A percentile compares a stretch with the other conserved stretches of the same genome.
Conservation (phyloP, 768 basidiomycete species). For the Suillus plorans region DNA sequence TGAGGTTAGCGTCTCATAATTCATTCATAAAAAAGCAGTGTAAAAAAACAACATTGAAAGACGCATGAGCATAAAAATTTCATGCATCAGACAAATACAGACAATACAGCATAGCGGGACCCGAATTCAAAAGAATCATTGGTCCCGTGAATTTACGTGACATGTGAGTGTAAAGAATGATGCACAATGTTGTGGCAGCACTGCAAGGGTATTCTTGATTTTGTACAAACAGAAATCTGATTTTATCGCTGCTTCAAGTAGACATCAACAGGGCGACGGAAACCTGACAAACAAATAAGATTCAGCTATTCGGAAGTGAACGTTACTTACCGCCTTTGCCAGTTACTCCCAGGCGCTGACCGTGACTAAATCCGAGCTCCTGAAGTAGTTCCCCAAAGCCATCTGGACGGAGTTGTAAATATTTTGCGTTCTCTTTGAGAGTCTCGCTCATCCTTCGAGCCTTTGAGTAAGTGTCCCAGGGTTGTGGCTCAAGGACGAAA, state of each 20-base stretch:
- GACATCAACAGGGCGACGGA: not conserved
- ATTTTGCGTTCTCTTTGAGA: slow-evolving; percentile 60
- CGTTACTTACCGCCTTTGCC: slow-evolving; percentile 63
- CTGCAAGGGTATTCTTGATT: not conserved
- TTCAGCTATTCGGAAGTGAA: not conserved
- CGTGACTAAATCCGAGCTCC: slow-evolving; percentile 61
- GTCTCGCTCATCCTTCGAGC: slow-evolving; percentile 66
- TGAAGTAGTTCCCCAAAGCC: slow-evolving; percentile 57
- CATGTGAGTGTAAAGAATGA: not conserved
- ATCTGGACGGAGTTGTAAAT: slow-evolving; percentile 58
- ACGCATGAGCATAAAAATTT: not conserved
- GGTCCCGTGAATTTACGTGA: not conserved
- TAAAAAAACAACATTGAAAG: not conserved
- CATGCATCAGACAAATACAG: not conserved
- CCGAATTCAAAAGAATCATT: not conserved
- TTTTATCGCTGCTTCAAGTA: not conserved
- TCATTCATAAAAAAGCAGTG: not conserved
- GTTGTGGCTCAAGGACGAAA: slow-evolving; percentile 82
- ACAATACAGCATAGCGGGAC: not conserved
- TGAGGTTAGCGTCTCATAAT: not conserved
- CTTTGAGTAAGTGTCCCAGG: slow-evolving; percentile 82
- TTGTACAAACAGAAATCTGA: no score
- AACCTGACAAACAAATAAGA: not conserved
- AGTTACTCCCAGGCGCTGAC: slow-evolving; percentile 46
- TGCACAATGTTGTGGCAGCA: not conserved